Base-by-base conservation (phyloP, 805 yeast species). In the Wickerhamomyces sydowiorum region DNA sequence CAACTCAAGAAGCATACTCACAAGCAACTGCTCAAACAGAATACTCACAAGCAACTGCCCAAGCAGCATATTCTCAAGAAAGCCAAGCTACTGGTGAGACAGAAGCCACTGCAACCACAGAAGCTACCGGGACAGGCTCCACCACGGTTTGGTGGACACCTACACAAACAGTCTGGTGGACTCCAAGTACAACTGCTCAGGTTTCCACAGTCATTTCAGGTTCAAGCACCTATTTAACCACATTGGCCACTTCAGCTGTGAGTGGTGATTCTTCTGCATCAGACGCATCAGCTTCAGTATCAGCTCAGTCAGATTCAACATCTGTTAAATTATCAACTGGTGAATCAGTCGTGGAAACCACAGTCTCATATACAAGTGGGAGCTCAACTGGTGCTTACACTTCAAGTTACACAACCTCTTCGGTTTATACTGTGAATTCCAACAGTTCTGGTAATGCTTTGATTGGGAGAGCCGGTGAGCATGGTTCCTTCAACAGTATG, bases 71-170 rank as follows among this genome's bases (percentile, higher is more conserved):
- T 38, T 15, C 30, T 27, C 38, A 31, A 24, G 32, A 35, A 34
- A 20, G 20, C 21, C 42, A 5, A 14, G 38, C 45, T 29, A 43
- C 45, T 10, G 39, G 23, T n/a, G n/a, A n/a, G n/a, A n/a, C n/a
- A 9, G 30, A 17, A 22, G 33, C 36, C 15, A 36, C 41, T 22
- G 43, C 38, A 3, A 37, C 37, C 28, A 17, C 49, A 14, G 39
- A 39, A 24, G 29, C 37, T 15, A 31, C 9, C 17, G 22, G 36
- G 8, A 21, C 25, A 19, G 27, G 32, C 25, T 23, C 44, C 8
- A 45, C 56, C 2, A 46, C 59, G 5, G 45, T 45, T n/a, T 51
- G 50, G 44, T 43, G 50, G 49, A 46, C 56, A 14, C 41, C 48
- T 15, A 44, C 40, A n/a, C 30, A 47, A n/a, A 37, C 37, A 9